These are phyloP conservation scores for Skeletonema costatum DNA, from an alignment of 108 stramenopile genomes.

Conservation along the genomic window DNA sequence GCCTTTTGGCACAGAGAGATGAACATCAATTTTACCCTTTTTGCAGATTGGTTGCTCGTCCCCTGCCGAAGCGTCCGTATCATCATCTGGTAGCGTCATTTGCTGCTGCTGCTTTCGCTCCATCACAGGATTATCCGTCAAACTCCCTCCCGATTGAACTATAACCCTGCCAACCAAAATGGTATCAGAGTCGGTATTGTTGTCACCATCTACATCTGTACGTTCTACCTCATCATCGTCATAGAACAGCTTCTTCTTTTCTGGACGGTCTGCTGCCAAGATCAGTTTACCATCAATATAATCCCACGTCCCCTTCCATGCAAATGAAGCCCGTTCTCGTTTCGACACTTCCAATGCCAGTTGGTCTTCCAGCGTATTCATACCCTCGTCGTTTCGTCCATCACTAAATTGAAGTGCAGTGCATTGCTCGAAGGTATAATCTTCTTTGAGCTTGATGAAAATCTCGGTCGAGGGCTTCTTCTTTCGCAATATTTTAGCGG, in stretches of 20 bases:
- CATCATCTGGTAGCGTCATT: neutral
- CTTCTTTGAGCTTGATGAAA: constrained; percentile 81
- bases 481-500: constrained; percentile 5
- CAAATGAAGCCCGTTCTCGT: constrained; percentile 45
- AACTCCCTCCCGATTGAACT: constrained; percentile 48
- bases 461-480: constrained; percentile 52
- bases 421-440: constrained; percentile 73
- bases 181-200: constrained; percentile 45
- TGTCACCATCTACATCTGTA: no score
- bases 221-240: constrained; percentile 2
- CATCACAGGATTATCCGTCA: constrained; percentile 58
- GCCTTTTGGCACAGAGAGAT: constrained; percentile 79
- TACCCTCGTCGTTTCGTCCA: constrained; percentile 12
- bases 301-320: constrained; percentile 74
- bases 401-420: constrained; percentile 30
- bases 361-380: constrained; percentile 24
- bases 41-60: neutral
- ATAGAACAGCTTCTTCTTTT: constrained; percentile 41
- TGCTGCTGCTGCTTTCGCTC: constrained; percentile 27
- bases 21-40: constrained; percentile 50
- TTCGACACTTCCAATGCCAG: constrained; percentile 35
- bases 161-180: constrained; percentile 72
- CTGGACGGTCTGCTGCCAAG: constrained; percentile 77
- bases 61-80: no score
- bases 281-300: constrained; percentile 77